phyloP scores from a whole-genome alignment of 192 early-diverging fungal species.

The Backusella macrospora region DNA sequence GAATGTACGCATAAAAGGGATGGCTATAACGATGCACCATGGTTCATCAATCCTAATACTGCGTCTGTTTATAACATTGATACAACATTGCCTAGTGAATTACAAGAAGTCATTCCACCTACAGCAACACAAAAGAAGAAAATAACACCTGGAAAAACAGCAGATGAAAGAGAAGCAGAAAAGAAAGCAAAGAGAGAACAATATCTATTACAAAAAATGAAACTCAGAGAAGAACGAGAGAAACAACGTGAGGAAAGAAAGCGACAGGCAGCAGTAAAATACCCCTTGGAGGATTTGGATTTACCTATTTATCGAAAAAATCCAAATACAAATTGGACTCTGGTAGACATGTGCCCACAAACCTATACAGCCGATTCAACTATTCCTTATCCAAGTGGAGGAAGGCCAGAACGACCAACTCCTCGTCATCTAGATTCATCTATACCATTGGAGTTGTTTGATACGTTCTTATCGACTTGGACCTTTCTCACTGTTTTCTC shows the following conservation, averaged over 20 bases:
- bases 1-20: constrained; percentile 65
- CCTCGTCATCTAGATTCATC: constrained; percentile 44
- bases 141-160: constrained; percentile 1
- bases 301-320: constrained; percentile 48
- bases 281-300: constrained; percentile 87
- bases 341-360: constrained; percentile 35
- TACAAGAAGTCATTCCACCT: background rate
- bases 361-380: constrained; percentile 29
- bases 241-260: constrained; percentile 37
- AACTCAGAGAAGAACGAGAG: constrained; percentile 34
- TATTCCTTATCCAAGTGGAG: constrained; percentile 31
- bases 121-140: background rate
- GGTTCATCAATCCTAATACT: constrained; percentile 60
- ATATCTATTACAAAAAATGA: constrained; percentile 39
- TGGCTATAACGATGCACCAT: constrained; percentile 58
- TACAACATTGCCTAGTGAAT: constrained; percentile 45
- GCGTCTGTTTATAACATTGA: constrained; percentile 30
- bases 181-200: constrained; percentile 39
- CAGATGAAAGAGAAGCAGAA: constrained; percentile 32
- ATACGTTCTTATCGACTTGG: constrained; percentile 61
- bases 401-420: constrained; percentile 48
- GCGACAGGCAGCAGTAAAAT: constrained; percentile 58
- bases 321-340: constrained; percentile 35
- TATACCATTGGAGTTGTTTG: constrained; percentile 49
- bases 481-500: constrained; percentile 68